phyloP scores from a whole-genome alignment of 78 protist genomes.

The Neovahlkampfia damariscottae region DNA sequence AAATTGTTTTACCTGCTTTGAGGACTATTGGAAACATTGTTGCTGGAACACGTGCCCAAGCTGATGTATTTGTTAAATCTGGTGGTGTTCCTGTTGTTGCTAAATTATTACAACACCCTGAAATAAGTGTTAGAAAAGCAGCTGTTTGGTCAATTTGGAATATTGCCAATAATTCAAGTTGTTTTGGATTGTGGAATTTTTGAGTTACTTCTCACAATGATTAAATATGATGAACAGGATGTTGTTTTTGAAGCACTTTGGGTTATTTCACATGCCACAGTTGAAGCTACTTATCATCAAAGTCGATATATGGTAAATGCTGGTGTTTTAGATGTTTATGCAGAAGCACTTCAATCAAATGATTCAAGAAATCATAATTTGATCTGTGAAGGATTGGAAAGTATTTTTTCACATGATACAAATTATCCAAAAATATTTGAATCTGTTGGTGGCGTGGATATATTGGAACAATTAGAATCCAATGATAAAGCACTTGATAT shows the following conservation, averaged over 20 bases:
- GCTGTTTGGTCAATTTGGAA: slow-evolving; percentile 95
- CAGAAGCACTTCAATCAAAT: slow-evolving; percentile 46
- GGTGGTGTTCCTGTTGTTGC: slow-evolving; percentile 40
- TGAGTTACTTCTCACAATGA: slow-evolving; percentile 48
- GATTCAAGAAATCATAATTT: slow-evolving; percentile 69
- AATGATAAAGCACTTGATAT: too few relatives aligned
- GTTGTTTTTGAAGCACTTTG: slow-evolving; percentile 88
- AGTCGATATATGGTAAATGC: slow-evolving; percentile 24
- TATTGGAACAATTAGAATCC: too few relatives aligned
- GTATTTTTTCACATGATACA: slow-evolving; percentile 38
- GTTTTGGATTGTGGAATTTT: slow-evolving; percentile 70
- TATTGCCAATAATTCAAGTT: slow-evolving; percentile 81
- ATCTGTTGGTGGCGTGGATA: slow-evolving; percentile 64
- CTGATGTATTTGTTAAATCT: slow-evolving; percentile 73
- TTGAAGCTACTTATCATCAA: slow-evolving; percentile 71
- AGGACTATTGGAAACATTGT: slow-evolving; percentile 94
- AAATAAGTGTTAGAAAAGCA: slow-evolving; percentile 78
- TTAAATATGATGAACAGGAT: slow-evolving; percentile 42
- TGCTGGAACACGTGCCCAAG: slow-evolving; percentile 89
- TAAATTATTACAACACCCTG: slow-evolving; percentile 12
- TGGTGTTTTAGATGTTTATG: slow-evolving; percentile 60
- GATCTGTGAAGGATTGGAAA: slow-evolving; percentile 78
- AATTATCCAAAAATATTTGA: slow-evolving; percentile 37
- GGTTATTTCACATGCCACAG: slow-evolving; percentile 88
- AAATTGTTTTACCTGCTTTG: slow-evolving; percentile 85